Evolutionary conservation across 768 basidiomycete genomes (phyloP).

Genomic region (Lentinula detonsa): DNA sequence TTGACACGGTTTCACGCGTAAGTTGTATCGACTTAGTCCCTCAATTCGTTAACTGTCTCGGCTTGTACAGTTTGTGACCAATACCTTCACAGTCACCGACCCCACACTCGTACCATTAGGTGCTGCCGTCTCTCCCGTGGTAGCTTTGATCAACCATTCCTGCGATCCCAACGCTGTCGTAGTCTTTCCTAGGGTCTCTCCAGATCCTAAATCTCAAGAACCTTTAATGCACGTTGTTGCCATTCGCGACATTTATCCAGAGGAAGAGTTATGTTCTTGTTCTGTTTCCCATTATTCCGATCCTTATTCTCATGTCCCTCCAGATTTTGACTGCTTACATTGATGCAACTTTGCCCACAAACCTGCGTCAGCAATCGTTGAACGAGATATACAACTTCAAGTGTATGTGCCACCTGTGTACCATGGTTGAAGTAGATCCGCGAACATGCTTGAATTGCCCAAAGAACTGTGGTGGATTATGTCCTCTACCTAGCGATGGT

Average conservation of each 20-base stretch:
- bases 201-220: constrained; percentile 31
- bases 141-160: constrained; percentile 84
- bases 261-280: constrained; percentile 57
- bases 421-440: constrained; percentile 40
- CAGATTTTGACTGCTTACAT: constrained; percentile 83
- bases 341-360: constrained; percentile 69
- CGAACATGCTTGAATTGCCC: constrained; percentile 69
- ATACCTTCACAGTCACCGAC: constrained; percentile 83
- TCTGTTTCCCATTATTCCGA: background rate
- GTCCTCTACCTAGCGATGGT: constrained; percentile 60
- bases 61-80: constrained; percentile 71
- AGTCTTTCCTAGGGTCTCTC: constrained; percentile 70
- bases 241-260: constrained; percentile 52
- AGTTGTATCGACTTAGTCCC: constrained; percentile 14
- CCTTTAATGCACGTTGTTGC: constrained; percentile 71
- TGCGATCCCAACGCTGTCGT: constrained; percentile 86
- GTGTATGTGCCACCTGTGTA: constrained; percentile 65
- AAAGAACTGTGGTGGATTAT: constrained; percentile 59
- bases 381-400: constrained; percentile 72
- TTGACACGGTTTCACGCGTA: constrained; percentile 70
- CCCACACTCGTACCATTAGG: constrained; percentile 79
- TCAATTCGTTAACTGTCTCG: background rate
- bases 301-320: background rate
- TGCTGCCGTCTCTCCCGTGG: constrained; percentile 70
- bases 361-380: constrained; percentile 49